Percentiles rank a stretch among this genome's conserved stretches.
Evolutionary conservation across 176 grass and related monocot species (phyloP).

Genomic region (Carex pumila): DNA sequence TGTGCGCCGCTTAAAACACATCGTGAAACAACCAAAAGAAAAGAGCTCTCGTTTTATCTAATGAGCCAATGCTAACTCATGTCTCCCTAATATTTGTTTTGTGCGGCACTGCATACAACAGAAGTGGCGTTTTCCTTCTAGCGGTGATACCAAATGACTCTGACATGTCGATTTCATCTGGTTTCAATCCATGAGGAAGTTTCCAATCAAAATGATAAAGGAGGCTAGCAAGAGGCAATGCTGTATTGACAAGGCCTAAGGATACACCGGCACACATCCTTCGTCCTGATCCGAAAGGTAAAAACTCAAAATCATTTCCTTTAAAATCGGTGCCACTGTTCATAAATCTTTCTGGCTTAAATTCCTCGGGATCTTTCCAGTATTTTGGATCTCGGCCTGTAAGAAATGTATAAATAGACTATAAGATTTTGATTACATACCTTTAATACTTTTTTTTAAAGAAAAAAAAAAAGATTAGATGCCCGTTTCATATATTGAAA

Average conservation of each 20-base stretch:
- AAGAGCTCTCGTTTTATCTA: no score
- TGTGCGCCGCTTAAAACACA: no score
- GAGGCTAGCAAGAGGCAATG: slow-evolving; percentile 21
- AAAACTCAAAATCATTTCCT: slow-evolving; percentile 10
- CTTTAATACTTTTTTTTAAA: no score
- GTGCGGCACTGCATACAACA: background rate
- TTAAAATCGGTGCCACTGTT: slow-evolving; percentile 13
- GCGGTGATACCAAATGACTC: slow-evolving; percentile 4
- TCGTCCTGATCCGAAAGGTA: slow-evolving; percentile 30
- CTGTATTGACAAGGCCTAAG: slow-evolving; percentile 7
- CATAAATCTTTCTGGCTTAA: slow-evolving; percentile 27
- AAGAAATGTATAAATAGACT: background rate
- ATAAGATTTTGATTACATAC: background rate
- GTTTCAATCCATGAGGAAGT: background rate
- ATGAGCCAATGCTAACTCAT: background rate
- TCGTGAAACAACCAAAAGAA: no score
- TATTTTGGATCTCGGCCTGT: slow-evolving; percentile 19
- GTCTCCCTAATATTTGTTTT: background rate
- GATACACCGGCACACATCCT: slow-evolving; percentile 28
- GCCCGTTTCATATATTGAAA: no score
- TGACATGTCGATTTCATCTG: slow-evolving; percentile 18
- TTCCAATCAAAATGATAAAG: slow-evolving; percentile 36
- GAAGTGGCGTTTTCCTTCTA: background rate
- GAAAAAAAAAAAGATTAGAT: no score
- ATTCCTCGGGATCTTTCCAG: slow-evolving; percentile 19